Evolutionary conservation across 768 basidiomycete genomes (phyloP).

Genomic region (Russula sp.): DNA sequence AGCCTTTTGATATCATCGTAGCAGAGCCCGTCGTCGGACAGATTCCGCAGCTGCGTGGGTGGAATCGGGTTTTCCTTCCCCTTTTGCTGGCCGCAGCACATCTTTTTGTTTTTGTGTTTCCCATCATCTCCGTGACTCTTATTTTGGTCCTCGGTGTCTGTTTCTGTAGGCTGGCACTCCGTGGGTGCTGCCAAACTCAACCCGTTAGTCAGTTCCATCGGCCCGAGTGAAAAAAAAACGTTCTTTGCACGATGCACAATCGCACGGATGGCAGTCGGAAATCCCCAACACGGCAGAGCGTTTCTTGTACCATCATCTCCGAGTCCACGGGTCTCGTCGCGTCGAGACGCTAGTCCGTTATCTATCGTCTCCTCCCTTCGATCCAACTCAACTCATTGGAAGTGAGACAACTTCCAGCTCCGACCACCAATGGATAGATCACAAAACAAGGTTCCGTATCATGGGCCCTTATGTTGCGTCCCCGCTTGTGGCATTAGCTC

Average conservation of each 20-base stretch:
- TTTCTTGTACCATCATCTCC: constrained; percentile 9
- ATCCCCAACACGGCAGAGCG: not conserved
- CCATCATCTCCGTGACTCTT: not conserved
- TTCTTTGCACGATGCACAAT: not conserved
- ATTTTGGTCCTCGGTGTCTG: not conserved
- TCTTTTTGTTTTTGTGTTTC: not conserved
- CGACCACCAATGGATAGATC: constrained; percentile 10
- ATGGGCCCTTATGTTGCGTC: not conserved
- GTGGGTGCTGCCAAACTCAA: not conserved
- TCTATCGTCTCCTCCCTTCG: constrained; percentile 8
- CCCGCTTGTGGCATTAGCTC: not conserved
- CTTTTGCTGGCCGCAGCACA: not conserved
- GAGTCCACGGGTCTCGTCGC: constrained; percentile 13
- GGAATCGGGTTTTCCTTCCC: not conserved
- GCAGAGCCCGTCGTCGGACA: not conserved
- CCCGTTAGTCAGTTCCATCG: not conserved
- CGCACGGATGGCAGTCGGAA: not conserved
- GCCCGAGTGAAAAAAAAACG: not conserved
- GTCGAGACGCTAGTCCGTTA: constrained; percentile 9
- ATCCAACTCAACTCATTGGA: constrained; percentile 18
- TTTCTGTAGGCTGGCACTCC: not conserved
- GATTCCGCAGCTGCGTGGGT: constrained; percentile 4
- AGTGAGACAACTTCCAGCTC: constrained; percentile 12
- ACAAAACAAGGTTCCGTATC: constrained; percentile 5
- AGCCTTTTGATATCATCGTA: not conserved